Evolutionary conservation across 2,329 filamentous ascomycete species (phyloP).

Genomic region (Coniella vitis): DNA sequence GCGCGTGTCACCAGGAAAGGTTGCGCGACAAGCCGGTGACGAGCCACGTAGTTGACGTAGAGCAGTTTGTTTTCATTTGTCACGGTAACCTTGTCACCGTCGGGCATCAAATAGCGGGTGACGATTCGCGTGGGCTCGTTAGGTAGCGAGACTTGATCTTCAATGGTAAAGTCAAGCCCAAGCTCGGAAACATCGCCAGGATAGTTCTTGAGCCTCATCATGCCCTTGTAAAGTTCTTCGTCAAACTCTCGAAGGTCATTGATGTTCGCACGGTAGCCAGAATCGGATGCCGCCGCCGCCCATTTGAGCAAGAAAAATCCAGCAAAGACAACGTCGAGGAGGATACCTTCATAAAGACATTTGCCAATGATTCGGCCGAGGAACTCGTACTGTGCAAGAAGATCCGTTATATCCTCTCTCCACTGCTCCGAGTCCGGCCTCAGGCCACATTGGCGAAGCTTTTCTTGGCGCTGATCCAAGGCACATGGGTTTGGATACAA

Average conservation of each 20-base stretch:
- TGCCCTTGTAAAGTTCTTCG: conserved; percentile 80
- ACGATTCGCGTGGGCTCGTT: conserved; percentile 49
- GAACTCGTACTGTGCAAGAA: conserved; percentile 79
- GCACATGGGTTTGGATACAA: conserved; percentile 82
- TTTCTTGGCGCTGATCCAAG: conserved; percentile 60
- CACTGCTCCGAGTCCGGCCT: conserved; percentile 49
- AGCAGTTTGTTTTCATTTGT: conserved; percentile 88
- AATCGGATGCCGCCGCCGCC: conserved; percentile 59
- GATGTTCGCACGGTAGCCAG: conserved; percentile 79
- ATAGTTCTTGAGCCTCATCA: conserved; percentile 79
- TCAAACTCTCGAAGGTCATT: conserved; percentile 93
- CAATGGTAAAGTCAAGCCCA: conserved; percentile 81
- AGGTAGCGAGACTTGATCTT: conserved; percentile 53
- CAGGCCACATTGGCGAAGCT: conserved; percentile 45
- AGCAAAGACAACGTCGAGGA: conserved; percentile 88
- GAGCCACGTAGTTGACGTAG: conserved; percentile 90
- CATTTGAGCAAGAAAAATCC: conserved; percentile 96
- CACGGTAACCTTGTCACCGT: conserved; percentile 70
- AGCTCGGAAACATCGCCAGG: conserved; percentile 73
- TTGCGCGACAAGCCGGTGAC: conserved; percentile 78
- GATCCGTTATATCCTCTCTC: conserved; percentile 47
- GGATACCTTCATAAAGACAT: conserved; percentile 93
- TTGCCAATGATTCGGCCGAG: conserved; percentile 90
- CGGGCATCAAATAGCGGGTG: conserved; percentile 68
- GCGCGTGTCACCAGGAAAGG: conserved; percentile 75